These are phyloP conservation scores for Aspergillus arachidicola DNA, from an alignment of 2,329 filamentous ascomycete species.

Conservation along the genomic window DNA sequence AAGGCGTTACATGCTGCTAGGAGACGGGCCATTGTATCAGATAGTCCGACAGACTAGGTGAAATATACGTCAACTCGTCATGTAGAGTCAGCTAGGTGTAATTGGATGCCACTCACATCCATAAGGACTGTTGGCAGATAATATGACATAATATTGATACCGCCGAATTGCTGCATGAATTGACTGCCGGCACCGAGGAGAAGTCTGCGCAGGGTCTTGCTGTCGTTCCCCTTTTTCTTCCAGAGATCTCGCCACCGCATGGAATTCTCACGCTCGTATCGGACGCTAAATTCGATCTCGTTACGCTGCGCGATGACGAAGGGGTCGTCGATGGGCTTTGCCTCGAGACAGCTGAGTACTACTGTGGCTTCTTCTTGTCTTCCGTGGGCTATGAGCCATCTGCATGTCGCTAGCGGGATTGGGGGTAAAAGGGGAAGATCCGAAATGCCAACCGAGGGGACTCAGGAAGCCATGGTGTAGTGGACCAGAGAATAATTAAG, in stretches of 20 bases:
- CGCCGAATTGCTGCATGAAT: constrained; percentile 53
- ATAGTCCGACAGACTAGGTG: constrained; percentile 54
- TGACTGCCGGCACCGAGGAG: constrained; percentile 58
- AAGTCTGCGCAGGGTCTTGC: constrained; percentile 54
- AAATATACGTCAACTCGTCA: constrained; percentile 59
- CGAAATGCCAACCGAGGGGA: background rate
- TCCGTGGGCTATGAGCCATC: constrained; percentile 1
- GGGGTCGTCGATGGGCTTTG: background rate
- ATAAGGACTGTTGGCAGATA: constrained; percentile 40
- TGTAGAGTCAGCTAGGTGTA: constrained; percentile 15
- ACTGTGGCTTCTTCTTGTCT: background rate
- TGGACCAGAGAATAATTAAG: background rate
- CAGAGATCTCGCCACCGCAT: background rate
- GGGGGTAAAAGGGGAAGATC: accelerated
- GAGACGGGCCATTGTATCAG: constrained; percentile 54
- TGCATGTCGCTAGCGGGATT: background rate
- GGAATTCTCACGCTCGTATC: background rate
- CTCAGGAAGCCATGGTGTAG: background rate
- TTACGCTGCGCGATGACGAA: background rate
- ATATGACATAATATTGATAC: constrained; percentile 43
- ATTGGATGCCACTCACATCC: too few relatives aligned
- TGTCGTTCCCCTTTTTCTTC: constrained; percentile 27
- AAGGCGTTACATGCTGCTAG: constrained; percentile 59
- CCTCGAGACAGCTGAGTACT: background rate
- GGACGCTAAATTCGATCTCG: background rate